These are phyloP conservation scores for Lachancea meyersii DNA, from an alignment of 805 yeast species.

Conservation along the genomic window DNA sequence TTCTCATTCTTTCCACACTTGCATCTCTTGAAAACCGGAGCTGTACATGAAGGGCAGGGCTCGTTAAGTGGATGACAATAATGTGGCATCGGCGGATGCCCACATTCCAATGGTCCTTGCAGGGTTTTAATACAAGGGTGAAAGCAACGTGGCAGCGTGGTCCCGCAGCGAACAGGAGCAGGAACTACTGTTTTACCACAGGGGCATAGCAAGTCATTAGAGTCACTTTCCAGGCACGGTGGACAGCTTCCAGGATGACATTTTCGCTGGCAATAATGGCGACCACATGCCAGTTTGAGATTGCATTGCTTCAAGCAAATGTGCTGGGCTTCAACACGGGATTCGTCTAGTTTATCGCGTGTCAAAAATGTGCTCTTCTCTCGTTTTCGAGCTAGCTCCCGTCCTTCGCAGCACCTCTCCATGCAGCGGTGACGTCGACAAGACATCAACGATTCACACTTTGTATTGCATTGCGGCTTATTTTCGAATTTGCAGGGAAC, in stretches of 20 bases:
- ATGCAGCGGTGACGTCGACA: slow-evolving; percentile 79
- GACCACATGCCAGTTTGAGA: slow-evolving; percentile 55
- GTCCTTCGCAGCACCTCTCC: slow-evolving; percentile 62
- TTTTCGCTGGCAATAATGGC: slow-evolving; percentile 59
- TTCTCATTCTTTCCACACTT: slow-evolving; percentile 49
- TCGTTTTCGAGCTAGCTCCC: slow-evolving; percentile 47
- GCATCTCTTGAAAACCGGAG: slow-evolving; percentile 49
- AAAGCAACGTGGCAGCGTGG: slow-evolving; percentile 55
- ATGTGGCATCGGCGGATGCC: slow-evolving; percentile 65
- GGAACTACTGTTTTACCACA: slow-evolving; percentile 73
- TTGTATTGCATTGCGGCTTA: slow-evolving; percentile 58
- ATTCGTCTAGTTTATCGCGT: slow-evolving; percentile 39
- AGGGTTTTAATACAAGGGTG: slow-evolving; percentile 54
- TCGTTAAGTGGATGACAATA: slow-evolving; percentile 63
- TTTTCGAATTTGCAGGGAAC: slow-evolving; percentile 60
- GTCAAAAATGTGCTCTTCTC: slow-evolving; percentile 39
- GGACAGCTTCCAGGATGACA: slow-evolving; percentile 80
- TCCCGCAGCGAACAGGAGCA: slow-evolving; percentile 86
- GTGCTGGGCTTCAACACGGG: slow-evolving; percentile 67
- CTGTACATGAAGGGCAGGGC: slow-evolving; percentile 74
- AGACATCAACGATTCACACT: slow-evolving; percentile 67
- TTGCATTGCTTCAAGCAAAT: slow-evolving; percentile 65
- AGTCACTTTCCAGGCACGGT: slow-evolving; percentile 74
- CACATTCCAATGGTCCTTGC: slow-evolving; percentile 44
- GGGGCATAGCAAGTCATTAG: slow-evolving; percentile 69